Evolutionary conservation across 2,329 filamentous ascomycete genomes (phyloP), one percentile per base, ranked within the genome.

Genomic region (Lachnellula subtilissima): DNA sequence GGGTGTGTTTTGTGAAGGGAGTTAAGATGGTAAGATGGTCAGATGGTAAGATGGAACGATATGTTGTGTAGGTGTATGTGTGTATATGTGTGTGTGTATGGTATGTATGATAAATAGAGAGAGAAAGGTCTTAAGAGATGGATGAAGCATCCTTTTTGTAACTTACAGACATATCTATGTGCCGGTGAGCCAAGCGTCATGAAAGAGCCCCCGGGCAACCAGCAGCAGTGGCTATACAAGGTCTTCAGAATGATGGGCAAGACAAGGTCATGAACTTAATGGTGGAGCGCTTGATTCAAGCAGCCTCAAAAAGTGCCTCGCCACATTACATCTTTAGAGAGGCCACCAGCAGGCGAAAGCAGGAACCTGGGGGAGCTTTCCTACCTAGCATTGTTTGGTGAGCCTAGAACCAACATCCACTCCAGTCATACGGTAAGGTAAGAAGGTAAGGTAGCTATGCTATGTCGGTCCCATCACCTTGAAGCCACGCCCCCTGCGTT

Each of bases 181-280:
- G 28, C 19, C 22, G 25, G 50, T 52, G 50, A 45, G 39, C 22
- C 14, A 32, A 32, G 28, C 28, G 48, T 39, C 15, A 45, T 23
- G 23, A 52, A 45, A 52, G 36, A 52, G 40, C 15, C n/a, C 19
- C 22, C 50, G 50, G 50, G 50, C 50, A 45, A 19, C 22, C 17
- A 43, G 19, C 35, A 42, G 17, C 22, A 22, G 50, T 50, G 50
- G 50, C 50, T 52, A 52, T 45, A 52, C 50, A 17, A 45, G 23
- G 50, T 23, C 36, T 12, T 36, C 14, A 14, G 17, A 28, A 32
- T 52, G 37, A 36, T 12, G 28, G 37, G 42, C 19, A 51, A 43
- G 37, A 19, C 19, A 51, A 43, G 48, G 35, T 8, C 25, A 23
- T 14, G 23, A 45, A 32, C 23, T 25, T 28, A 32, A 25, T 25